Evolutionary conservation across 1,284 basidiomycete species (phyloP).

Genomic region (Sporisorium iseilematis-ciliati): DNA sequence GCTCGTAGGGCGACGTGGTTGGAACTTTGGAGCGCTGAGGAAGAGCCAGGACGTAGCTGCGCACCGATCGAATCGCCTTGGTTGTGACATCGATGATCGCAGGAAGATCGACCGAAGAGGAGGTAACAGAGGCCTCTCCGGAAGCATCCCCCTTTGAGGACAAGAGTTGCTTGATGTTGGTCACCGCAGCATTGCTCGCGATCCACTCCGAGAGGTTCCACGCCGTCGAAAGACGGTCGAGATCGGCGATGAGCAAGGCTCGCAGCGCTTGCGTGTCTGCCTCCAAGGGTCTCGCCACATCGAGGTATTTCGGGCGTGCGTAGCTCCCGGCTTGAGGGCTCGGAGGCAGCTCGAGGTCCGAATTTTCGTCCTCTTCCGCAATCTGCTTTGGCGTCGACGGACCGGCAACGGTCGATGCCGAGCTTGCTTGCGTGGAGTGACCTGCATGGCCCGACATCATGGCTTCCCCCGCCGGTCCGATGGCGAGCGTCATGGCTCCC

Average conservation of each 20-base stretch:
- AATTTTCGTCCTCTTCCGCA: conserved; percentile 21
- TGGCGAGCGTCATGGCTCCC: conserved; percentile 47
- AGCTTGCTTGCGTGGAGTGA: neutral
- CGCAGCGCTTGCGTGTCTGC: conserved; percentile 48
- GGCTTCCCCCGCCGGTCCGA: conserved; percentile 52
- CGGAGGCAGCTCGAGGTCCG: conserved; percentile 28
- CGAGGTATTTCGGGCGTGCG: conserved; percentile 32
- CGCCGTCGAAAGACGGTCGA: conserved; percentile 12
- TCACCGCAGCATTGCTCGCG: conserved; percentile 1
- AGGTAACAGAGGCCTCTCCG: neutral
- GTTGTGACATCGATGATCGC: conserved; percentile 43
- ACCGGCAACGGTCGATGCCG: neutral
- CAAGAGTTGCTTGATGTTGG: conserved; percentile 9
- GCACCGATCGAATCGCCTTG: conserved; percentile 52
- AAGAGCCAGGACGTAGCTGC: conserved; percentile 52
- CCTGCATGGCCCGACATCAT: conserved; percentile 16
- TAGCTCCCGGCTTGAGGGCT: conserved; percentile 39
- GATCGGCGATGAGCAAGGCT: conserved; percentile 19
- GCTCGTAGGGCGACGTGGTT: conserved; percentile 23
- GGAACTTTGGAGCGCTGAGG: conserved; percentile 29
- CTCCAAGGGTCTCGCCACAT: conserved; percentile 49
- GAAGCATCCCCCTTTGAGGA: neutral
- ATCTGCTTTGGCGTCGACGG: conserved; percentile 7
- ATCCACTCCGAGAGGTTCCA: conserved; percentile 31
- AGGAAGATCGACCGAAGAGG: conserved; percentile 18